phyloP scores from a whole-genome alignment of 2,329 filamentous ascomycete species.

The Penicillium sp. region DNA sequence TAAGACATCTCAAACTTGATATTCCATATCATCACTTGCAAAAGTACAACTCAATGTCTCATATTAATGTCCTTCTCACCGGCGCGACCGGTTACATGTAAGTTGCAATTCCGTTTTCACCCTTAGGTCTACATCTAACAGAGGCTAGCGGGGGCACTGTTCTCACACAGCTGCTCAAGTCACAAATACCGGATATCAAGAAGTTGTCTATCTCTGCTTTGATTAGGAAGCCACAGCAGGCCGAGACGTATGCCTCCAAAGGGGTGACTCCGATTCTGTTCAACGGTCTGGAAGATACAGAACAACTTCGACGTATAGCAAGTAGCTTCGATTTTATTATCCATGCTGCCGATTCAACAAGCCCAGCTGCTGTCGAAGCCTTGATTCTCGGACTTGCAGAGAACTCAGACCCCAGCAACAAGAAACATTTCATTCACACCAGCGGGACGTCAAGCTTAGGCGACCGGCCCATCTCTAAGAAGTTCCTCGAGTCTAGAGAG shows the following conservation, averaged over 20 bases:
- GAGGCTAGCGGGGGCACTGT: background rate
- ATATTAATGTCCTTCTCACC: background rate
- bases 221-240: background rate
- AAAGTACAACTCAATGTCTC: background rate
- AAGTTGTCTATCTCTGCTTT: background rate
- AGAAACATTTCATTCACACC: slow-evolving; percentile 5
- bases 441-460: slow-evolving; percentile 1
- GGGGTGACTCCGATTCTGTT: background rate
- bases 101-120: background rate
- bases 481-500: background rate
- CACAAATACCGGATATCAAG: background rate
- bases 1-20: no score
- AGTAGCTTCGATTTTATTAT: background rate
- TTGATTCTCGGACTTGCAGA: slow-evolving; percentile 1
- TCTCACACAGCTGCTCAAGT: background rate
- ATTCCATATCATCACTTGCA: background rate
- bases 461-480: background rate
- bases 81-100: slow-evolving; percentile 7
- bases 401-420: background rate
- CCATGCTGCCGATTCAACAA: background rate
- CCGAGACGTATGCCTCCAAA: background rate
- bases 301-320: background rate
- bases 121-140: background rate
- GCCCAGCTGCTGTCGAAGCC: background rate
- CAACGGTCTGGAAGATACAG: background rate